Percentiles rank a stretch among this genome's conserved stretches.
Evolutionary conservation across 371 early-diverging fungal species (phyloP).

Genomic region (Mortierella sp.): DNA sequence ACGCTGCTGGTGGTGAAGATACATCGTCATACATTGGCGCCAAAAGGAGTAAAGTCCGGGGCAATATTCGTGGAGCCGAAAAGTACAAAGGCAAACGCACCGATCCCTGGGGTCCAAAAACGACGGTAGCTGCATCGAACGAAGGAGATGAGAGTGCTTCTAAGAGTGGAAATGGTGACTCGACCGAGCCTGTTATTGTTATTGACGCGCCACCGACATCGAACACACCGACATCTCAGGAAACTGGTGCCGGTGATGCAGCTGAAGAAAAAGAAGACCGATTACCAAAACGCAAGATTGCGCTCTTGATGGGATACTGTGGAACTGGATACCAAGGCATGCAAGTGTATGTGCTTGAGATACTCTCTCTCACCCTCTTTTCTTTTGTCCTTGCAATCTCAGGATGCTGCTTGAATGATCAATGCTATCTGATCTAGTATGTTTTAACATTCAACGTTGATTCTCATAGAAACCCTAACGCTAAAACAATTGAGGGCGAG

Average conservation of each 20-base stretch:
- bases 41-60: slow-evolving; percentile 41
- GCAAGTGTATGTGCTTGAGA: slow-evolving; percentile 77
- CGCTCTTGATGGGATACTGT: slow-evolving; percentile 89
- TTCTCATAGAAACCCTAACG: slow-evolving; percentile 68
- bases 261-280: slow-evolving; percentile 57
- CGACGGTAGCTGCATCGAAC: slow-evolving; percentile 15
- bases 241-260: neutral
- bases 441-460: neutral
- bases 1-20: slow-evolving; percentile 24
- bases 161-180: neutral
- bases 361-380: neutral
- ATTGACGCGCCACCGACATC: too few relatives aligned
- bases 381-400: too few relatives aligned
- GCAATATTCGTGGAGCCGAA: slow-evolving; percentile 49
- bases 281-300: slow-evolving; percentile 89
- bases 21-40: slow-evolving; percentile 34
- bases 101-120: slow-evolving; percentile 28
- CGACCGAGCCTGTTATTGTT: neutral
- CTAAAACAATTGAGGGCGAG: slow-evolving; percentile 83
- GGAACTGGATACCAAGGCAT: slow-evolving; percentile 97
- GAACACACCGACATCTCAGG: neutral
- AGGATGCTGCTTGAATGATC: neutral
- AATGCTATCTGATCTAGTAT: too few relatives aligned
- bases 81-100: slow-evolving; percentile 45
- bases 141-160: neutral